phyloP scores from a whole-genome alignment of 441 rosid species.

The Euphorbia schlechtendalii region DNA sequence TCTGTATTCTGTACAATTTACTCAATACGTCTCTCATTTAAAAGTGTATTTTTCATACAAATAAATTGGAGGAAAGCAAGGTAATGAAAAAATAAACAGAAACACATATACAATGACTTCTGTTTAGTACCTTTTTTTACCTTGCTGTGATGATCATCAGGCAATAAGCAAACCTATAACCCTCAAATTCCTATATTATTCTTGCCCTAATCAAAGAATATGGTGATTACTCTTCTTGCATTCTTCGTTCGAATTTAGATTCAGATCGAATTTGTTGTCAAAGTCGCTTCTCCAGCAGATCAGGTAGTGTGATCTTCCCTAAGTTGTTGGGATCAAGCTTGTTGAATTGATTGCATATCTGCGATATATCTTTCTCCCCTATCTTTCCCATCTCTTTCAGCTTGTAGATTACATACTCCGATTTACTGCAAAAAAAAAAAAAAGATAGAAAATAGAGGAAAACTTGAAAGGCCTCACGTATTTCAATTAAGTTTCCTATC shows the following conservation, averaged over 20 bases:
- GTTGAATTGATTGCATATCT: constrained; percentile 63
- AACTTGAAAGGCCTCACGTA: too few relatives aligned
- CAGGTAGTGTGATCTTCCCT: constrained; percentile 78
- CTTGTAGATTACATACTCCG: constrained; percentile 84
- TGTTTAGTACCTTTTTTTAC: background rate
- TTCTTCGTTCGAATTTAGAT: background rate
- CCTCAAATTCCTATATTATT: background rate
- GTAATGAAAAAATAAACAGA: background rate
- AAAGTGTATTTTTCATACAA: background rate
- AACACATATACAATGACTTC: background rate
- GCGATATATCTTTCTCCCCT: constrained; percentile 61
- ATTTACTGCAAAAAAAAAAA: constrained; percentile 84
- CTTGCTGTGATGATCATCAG: background rate
- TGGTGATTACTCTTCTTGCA: background rate
- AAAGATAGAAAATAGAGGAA: too few relatives aligned
- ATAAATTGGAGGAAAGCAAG: background rate
- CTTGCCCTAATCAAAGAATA: background rate
- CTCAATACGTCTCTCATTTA: background rate
- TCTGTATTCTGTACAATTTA: background rate
- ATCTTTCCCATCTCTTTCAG: constrained; percentile 92
- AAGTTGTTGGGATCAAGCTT: constrained; percentile 69
- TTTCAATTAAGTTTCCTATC: background rate
- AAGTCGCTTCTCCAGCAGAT: constrained; percentile 45
- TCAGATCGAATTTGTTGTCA: constrained; percentile 14
- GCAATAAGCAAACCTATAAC: background rate